phyloP scores from a whole-genome alignment of 2,329 filamentous ascomycete genomes.

The Aspergillus tanneri region DNA sequence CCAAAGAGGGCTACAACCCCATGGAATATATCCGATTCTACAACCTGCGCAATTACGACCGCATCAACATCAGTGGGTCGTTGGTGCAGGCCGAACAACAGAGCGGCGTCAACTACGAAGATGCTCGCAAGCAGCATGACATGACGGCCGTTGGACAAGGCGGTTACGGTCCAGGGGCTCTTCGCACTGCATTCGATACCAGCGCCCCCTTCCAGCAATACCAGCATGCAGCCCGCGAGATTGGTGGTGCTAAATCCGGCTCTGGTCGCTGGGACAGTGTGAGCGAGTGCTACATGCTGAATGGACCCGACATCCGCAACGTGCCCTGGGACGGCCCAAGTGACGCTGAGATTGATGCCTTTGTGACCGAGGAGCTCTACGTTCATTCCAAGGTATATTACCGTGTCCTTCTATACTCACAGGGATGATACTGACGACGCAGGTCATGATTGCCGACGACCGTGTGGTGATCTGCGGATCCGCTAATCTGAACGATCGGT shows the following conservation, averaged over 20 bases:
- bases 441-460: constrained; percentile 79
- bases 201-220: constrained; percentile 63
- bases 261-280: constrained; percentile 71
- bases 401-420: neutral
- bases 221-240: constrained; percentile 64
- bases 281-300: constrained; percentile 78
- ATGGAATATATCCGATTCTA: constrained; percentile 86
- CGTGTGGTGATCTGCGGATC: constrained; percentile 79
- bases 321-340: constrained; percentile 59
- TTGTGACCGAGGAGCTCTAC: constrained; percentile 63
- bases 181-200: constrained; percentile 39
- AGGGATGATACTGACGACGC: constrained; percentile 17
- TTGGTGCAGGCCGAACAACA: constrained; percentile 41
- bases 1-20: constrained; percentile 74
- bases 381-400: constrained; percentile 53
- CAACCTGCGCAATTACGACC: constrained; percentile 90
- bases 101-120: constrained; percentile 47
- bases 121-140: constrained; percentile 46
- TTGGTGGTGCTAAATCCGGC: constrained; percentile 47
- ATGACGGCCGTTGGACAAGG: constrained; percentile 48
- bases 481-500: constrained; percentile 88
- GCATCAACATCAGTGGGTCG: constrained; percentile 61
- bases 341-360: constrained; percentile 60
- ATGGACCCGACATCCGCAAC: constrained; percentile 66
- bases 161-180: constrained; percentile 38